phyloP scores from a whole-genome alignment of 2,329 filamentous ascomycete species.

The Ilyonectria robusta region DNA sequence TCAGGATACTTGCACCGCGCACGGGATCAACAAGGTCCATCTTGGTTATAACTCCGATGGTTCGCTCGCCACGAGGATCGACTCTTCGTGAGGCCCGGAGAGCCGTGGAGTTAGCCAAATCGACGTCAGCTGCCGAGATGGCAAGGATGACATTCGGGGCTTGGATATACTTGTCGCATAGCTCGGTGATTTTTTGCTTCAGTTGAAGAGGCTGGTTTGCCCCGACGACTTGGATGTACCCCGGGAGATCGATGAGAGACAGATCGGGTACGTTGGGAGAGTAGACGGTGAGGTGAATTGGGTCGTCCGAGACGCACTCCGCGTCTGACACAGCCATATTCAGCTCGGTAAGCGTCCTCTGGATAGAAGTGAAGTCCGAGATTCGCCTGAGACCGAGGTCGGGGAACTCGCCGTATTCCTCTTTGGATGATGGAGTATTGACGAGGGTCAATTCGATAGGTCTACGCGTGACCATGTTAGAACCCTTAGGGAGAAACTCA shows the following conservation, averaged over 20 bases:
- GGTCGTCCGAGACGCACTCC: slow-evolving; percentile 96
- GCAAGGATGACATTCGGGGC: slow-evolving; percentile 96
- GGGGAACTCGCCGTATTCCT: slow-evolving; percentile 97
- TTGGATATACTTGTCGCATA: slow-evolving; percentile 99
- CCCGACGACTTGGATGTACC: slow-evolving; percentile 96
- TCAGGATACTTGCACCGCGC: slow-evolving; percentile 83
- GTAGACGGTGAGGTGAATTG: slow-evolving; percentile 95
- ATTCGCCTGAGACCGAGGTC: slow-evolving; percentile 91
- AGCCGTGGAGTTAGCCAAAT: slow-evolving; percentile 95
- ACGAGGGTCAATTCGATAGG: slow-evolving; percentile 97
- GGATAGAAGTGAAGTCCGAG: slow-evolving; percentile 91
- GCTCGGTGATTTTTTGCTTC: slow-evolving; percentile 94
- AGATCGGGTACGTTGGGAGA: slow-evolving; percentile 96
- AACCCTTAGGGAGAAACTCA: slow-evolving; percentile 97
- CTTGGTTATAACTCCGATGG: slow-evolving; percentile 98
- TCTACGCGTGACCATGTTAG: slow-evolving; percentile 96
- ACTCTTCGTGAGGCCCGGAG: slow-evolving; percentile 90
- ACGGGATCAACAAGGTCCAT: slow-evolving; percentile 95
- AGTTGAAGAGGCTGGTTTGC: slow-evolving; percentile 91
- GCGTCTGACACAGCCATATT: slow-evolving; percentile 92
- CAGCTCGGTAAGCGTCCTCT: slow-evolving; percentile 93
- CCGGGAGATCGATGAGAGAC: slow-evolving; percentile 94
- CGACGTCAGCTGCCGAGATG: slow-evolving; percentile 97
- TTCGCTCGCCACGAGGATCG: slow-evolving; percentile 93
- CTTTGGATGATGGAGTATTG: slow-evolving; percentile 89